Percentiles rank a stretch among this genome's conserved stretches.
Conservation (phyloP, 208 protist species). For the Crithidia brevicula region DNA sequence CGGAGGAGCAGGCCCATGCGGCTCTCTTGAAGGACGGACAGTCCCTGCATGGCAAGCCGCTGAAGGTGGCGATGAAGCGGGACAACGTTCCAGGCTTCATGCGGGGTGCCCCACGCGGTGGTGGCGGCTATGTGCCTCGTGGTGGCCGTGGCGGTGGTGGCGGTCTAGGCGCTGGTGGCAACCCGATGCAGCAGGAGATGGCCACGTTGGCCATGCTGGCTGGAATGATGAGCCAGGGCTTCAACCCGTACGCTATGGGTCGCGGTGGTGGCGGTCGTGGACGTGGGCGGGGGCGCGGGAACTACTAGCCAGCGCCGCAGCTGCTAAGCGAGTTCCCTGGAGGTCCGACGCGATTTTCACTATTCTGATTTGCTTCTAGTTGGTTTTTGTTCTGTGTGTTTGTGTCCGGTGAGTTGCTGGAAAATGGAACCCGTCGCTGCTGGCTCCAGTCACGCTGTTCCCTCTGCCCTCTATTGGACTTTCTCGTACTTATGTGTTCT, state of each 20-base stretch:
- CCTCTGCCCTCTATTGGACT: too few species aligned
- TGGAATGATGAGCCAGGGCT: conserved; percentile 81
- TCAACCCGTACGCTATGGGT: conserved; percentile 64
- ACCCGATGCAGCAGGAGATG: conserved; percentile 64
- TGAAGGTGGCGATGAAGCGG: conserved; percentile 85
- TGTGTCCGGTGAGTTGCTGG: too few species aligned
- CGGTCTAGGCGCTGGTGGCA: too few species aligned
- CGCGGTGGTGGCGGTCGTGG: conserved; percentile 43
- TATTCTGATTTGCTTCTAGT: background rate
- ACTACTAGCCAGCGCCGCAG: too few species aligned
- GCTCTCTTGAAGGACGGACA: conserved; percentile 89
- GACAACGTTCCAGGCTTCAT: conserved; percentile 88
- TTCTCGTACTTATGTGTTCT: too few species aligned
- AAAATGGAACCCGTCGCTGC: too few species aligned
- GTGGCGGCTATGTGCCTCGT: conserved; percentile 25
- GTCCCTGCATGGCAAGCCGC: conserved; percentile 81
- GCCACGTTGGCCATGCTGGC: conserved; percentile 85
- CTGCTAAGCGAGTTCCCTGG: too few species aligned
- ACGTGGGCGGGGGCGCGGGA: conserved; percentile 39
- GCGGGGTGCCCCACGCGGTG: conserved; percentile 48
- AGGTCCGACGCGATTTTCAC: too few species aligned
- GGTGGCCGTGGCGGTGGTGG: conserved; percentile 31
- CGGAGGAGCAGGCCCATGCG: conserved; percentile 75
- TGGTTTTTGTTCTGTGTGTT: too few species aligned
- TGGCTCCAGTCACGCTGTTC: too few species aligned